Evolutionary conservation across 768 basidiomycete genomes (phyloP).

Genomic region (Phanerochaete sordida): DNA sequence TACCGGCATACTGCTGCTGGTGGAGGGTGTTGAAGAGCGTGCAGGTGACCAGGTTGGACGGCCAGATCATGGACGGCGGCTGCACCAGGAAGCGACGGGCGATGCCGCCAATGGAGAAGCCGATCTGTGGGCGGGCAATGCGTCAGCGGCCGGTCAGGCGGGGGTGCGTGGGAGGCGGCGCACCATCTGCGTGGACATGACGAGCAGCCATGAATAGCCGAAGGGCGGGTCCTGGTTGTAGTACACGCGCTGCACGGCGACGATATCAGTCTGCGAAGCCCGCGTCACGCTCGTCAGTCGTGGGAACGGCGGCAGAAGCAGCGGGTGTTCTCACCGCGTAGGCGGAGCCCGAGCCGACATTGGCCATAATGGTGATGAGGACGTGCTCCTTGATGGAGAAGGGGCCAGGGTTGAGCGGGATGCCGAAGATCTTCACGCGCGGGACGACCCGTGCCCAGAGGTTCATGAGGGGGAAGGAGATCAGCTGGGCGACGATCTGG

Average conservation of each 20-base stretch:
- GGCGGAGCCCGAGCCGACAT: slow-evolving; percentile 34
- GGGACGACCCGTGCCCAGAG: slow-evolving; percentile 53
- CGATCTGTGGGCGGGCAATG: slow-evolving; percentile 52
- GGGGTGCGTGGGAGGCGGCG: slow-evolving; percentile 38
- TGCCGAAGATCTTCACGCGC: slow-evolving; percentile 51
- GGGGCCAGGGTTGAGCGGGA: slow-evolving; percentile 69
- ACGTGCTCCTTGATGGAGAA: slow-evolving; percentile 62
- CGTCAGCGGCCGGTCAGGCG: not conserved
- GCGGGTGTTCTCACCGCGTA: slow-evolving; percentile 35
- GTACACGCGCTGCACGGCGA: slow-evolving; percentile 69
- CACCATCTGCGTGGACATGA: slow-evolving; percentile 77
- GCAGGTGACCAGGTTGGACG: slow-evolving; percentile 37
- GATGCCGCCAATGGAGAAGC: slow-evolving; percentile 41
- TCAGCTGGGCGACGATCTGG: slow-evolving; percentile 65
- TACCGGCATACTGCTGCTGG: slow-evolving; percentile 37
- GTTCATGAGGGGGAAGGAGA: slow-evolving; percentile 68
- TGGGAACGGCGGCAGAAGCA: not conserved
- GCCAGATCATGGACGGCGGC: slow-evolving; percentile 47
- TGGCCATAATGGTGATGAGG: slow-evolving; percentile 43
- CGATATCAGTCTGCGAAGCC: slow-evolving; percentile 51
- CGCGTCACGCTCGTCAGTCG: not conserved
- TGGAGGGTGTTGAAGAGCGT: slow-evolving; percentile 45
- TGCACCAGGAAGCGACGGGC: slow-evolving; percentile 42
- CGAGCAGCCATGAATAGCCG: slow-evolving; percentile 63
- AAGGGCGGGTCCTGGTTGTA: slow-evolving; percentile 49